phyloP scores from a whole-genome alignment of 2,329 filamentous ascomycete genomes.

The Bipolaris oryzae region DNA sequence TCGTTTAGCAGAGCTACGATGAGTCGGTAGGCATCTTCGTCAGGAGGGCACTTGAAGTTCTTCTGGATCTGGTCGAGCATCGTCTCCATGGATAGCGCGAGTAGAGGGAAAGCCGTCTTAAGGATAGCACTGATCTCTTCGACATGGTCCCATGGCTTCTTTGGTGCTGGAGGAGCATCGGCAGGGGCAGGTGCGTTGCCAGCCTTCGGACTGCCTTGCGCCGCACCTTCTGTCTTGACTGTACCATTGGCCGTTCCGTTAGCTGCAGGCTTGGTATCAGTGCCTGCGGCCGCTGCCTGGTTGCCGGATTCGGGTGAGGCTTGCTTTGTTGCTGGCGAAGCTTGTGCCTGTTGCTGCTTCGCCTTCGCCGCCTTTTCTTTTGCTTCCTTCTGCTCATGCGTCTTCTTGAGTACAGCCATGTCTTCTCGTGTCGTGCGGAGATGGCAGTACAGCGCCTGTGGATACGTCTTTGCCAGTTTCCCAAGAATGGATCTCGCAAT shows the following conservation, averaged over 20 bases:
- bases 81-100: constrained; percentile 97
- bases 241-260: constrained; percentile 50
- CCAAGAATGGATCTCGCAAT: constrained; percentile 85
- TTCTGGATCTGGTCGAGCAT: constrained; percentile 99
- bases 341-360: constrained; percentile 66
- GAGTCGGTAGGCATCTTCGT: constrained; percentile 95
- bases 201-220: constrained; percentile 42
- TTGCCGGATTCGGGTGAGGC: constrained; percentile 45
- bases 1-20: constrained; percentile 98
- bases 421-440: constrained; percentile 93
- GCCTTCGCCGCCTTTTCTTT: constrained; percentile 59
- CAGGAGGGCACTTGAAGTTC: constrained; percentile 97
- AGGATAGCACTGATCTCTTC: constrained; percentile 95
- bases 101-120: constrained; percentile 94
- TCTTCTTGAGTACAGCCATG: constrained; percentile 89
- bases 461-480: constrained; percentile 94
- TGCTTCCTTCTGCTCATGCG: constrained; percentile 69
- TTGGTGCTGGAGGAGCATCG: constrained; percentile 49
- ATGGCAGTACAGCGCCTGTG: constrained; percentile 93
- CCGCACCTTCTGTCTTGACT: constrained; percentile 48
- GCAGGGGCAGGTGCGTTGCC: constrained; percentile 26
- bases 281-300: constrained; percentile 41
- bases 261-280: constrained; percentile 59
- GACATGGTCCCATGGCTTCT: constrained; percentile 93
- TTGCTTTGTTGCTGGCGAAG: constrained; percentile 46